Conservation (phyloP, 179 eudicot species). For the Monotropa hypopitys region DNA sequence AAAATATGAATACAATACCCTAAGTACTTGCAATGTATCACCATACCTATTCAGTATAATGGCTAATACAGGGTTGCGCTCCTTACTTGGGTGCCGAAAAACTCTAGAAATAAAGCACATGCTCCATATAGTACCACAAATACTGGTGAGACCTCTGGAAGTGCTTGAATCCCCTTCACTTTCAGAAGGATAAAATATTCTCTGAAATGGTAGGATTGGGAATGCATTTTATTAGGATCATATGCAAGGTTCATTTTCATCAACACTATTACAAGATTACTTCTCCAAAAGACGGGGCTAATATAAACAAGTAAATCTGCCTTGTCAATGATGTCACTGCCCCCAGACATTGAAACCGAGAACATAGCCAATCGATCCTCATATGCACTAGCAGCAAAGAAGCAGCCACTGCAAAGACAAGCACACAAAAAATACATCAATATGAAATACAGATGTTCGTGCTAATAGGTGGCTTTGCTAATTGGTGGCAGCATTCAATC, state of each 20-base stretch:
- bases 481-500: too few species aligned
- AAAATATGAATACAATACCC: not conserved
- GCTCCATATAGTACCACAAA: conserved; percentile 90
- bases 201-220: conserved; percentile 25
- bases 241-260: not conserved
- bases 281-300: not conserved
- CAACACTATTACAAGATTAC: not conserved
- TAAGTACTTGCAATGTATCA: conserved; percentile 7
- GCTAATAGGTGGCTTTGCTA: not conserved
- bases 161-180: conserved; percentile 30
- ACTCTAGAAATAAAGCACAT: conserved; percentile 84
- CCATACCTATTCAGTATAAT: conserved; percentile 71
- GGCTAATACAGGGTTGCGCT: conserved; percentile 60
- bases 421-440: not conserved
- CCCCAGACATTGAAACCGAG: conserved; percentile 47
- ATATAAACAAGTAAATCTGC: conserved; percentile 18
- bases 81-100: conserved; percentile 34
- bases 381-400: conserved; percentile 77
- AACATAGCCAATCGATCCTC: conserved; percentile 72
- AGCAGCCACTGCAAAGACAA: conserved; percentile 60
- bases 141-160: conserved; percentile 24
- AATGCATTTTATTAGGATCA: not conserved
- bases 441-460: conserved; percentile 2
- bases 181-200: conserved; percentile 54
- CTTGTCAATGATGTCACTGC: conserved; percentile 68